Evolutionary conservation across 2,329 filamentous ascomycete species (phyloP), one percentile per base, ranked within the genome.

Genomic region (Aspergillus aculeatinus): DNA sequence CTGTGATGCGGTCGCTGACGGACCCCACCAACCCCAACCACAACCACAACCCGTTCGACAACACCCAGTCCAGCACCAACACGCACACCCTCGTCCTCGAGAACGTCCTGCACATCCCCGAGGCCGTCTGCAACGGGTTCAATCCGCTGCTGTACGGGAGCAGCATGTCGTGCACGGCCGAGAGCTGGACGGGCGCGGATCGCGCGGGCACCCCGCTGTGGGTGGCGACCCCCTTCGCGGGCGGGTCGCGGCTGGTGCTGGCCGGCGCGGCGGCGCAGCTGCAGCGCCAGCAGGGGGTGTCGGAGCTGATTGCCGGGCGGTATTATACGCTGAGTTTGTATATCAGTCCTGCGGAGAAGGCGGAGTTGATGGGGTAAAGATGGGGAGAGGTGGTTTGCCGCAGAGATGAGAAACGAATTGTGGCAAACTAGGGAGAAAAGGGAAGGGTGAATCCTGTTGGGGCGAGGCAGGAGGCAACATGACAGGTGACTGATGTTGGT

Each of bases 51-150:
- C 60, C 64, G 3, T 48, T 48, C 25, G 62, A 65, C 3, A 27
- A 5, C 23, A 23, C 23, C 27, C 2, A 9, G 7, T 2, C 7
- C 27, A 3, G 10, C 27, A 7, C 27, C 5, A 7, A 29, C 27
- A 59, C 64, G 33, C 65, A 71, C 51, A 67, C 60, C 0, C 63
- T 76, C 19, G 56, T 63, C 16, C 61, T 76, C 12, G 65, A 76
- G 21, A 67, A 72, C 57, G 74, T 76, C 47, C 63, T 75, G 48
- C 72, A 76, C 61, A 70, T 73, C 56, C 74, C 74, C 1, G 68
- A 68, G 39, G 73, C 73, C 51, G 51, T 74, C 16, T 76, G 73
- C 51, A 76, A 76, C 62, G 68, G 67, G 31, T 70, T 71, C 55
- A 70, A 66, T n/a, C 65, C 65, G 39, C 27, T 67, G 48, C 59